These are phyloP conservation scores for Collariella sp. DNA, from an alignment of 495 filamentous ascomycete species.

Conservation along the genomic window DNA sequence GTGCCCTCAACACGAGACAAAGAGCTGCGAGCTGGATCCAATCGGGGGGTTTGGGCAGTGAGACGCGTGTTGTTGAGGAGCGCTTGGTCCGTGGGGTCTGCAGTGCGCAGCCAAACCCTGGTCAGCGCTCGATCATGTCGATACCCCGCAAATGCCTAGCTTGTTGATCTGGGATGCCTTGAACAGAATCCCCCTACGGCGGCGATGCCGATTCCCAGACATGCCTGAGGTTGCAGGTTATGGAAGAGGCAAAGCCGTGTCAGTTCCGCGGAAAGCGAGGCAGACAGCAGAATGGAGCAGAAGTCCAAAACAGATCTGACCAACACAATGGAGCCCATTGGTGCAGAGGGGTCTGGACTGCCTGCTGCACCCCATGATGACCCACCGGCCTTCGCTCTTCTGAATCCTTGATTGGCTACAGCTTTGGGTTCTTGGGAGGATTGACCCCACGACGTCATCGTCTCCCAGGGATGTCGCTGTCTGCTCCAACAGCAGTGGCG, in stretches of 20 bases:
- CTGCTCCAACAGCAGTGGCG: not conserved
- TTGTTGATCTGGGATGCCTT: too few relatives aligned
- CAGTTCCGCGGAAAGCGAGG: not conserved
- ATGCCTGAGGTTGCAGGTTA: too few relatives aligned
- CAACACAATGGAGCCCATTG: slow-evolving; percentile 3
- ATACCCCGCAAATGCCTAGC: too few relatives aligned
- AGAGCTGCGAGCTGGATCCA: not conserved
- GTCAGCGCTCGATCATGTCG: too few relatives aligned
- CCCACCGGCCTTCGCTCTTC: not conserved
- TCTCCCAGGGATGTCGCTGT: not conserved
- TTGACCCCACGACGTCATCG: slow-evolving; percentile 2
- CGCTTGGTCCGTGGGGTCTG: too few relatives aligned
- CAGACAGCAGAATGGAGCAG: too few relatives aligned
- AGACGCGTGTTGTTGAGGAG: too few relatives aligned
- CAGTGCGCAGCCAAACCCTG: too few relatives aligned
- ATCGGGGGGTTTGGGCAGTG: not conserved
- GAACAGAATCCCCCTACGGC: too few relatives aligned
- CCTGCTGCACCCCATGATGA: not conserved
- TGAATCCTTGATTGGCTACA: not conserved
- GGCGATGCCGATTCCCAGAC: too few relatives aligned
- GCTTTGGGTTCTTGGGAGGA: not conserved
- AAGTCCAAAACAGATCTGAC: slow-evolving; percentile 7
- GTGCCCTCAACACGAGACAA: not conserved
- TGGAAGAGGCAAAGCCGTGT: too few relatives aligned
- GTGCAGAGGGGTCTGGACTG: not conserved